Evolutionary conservation across 768 basidiomycete species (phyloP).

Genomic region (Ramaria sp.): DNA sequence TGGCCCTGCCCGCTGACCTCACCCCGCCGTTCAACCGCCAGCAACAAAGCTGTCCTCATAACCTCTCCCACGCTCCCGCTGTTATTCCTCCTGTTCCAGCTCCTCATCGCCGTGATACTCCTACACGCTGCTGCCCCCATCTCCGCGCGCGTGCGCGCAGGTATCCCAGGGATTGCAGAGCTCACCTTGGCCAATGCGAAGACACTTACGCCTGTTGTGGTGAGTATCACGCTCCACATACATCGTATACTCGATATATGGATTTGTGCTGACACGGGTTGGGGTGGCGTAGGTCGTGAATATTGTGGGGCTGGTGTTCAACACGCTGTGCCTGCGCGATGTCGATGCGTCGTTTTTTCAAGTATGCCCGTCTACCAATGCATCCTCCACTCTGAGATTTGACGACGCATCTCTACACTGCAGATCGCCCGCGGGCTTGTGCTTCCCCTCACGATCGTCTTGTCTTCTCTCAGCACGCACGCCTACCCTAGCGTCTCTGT

Average conservation of each 20-base stretch:
- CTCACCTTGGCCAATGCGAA: slow-evolving; percentile 37
- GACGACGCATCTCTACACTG: too few relatives aligned
- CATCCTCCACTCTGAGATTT: too few relatives aligned
- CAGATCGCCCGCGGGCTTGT: slow-evolving; percentile 81
- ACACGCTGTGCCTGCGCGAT: slow-evolving; percentile 64
- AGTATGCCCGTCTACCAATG: too few relatives aligned
- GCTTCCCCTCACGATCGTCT: slow-evolving; percentile 69
- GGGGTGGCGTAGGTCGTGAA: slow-evolving; percentile 39
- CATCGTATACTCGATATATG: too few relatives aligned
- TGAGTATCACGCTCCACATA: slow-evolving; percentile 16
- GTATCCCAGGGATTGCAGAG: slow-evolving; percentile 31
- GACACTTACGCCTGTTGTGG: slow-evolving; percentile 51
- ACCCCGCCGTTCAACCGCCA: slow-evolving; percentile 17
- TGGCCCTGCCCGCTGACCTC: background rate
- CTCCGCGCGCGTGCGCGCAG: slow-evolving; percentile 30
- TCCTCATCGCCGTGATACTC: slow-evolving; percentile 56
- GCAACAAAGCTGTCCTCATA: slow-evolving; percentile 69
- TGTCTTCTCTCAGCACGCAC: slow-evolving; percentile 51
- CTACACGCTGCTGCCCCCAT: slow-evolving; percentile 44
- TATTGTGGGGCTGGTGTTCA: slow-evolving; percentile 68
- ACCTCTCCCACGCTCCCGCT: slow-evolving; percentile 56
- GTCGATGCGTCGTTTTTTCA: slow-evolving; percentile 80
- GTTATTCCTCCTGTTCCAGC: slow-evolving; percentile 56
- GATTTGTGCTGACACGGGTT: background rate
- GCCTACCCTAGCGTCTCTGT: slow-evolving; percentile 44